Base-by-base conservation (phyloP, 305 asterid species). In the Fraxinus floribunda region DNA sequence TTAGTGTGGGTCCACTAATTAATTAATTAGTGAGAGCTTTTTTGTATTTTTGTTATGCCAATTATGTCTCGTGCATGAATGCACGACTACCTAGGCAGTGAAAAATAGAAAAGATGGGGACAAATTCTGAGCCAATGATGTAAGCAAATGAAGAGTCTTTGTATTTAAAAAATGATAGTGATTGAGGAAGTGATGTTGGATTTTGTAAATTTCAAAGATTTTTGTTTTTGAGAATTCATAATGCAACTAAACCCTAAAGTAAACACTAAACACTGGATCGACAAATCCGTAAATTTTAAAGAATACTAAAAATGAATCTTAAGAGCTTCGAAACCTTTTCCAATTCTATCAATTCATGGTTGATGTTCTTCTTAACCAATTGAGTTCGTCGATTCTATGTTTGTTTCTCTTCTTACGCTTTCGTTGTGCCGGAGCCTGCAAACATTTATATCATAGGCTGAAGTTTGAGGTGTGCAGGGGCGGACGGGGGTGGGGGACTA, bases 81-180 rank as follows among this genome's bases (percentile, higher is more conserved):
- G 92, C 81, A 85, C 84, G 46, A 84, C 77, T 68, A 13, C 46
- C 0, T 39, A 39, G 87, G 84, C 86, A 87, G 88, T 85, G 86
- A 77, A 76, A 41, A 81, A 83, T 83, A 79, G 80, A 70, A 66
- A 64, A 44, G 32, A 36, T 75, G 66, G 88, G 88, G 91, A 86
- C 90, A 88, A 36, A 78, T 76, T 91, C 89, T 84, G 90, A 89
- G 85, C 86, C 80, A 80, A 68, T 91, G 90, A 92, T 78, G 87
- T 77, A 80, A 85, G 85, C 3, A 86, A 79, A 80, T 81, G 83
- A 78, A 77, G 60, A 77, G 78, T 26, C 24, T 32, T 44, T 74
- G 82, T 83, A 80, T 74, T 77, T 81, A 72, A 78, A 7, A 83
- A 70, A 32, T 84, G 90, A 89, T 72, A 83, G 91, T 83, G 92